phyloP scores from a whole-genome alignment of 2,329 filamentous ascomycete species.

The Gaeumannomyces sp. region DNA sequence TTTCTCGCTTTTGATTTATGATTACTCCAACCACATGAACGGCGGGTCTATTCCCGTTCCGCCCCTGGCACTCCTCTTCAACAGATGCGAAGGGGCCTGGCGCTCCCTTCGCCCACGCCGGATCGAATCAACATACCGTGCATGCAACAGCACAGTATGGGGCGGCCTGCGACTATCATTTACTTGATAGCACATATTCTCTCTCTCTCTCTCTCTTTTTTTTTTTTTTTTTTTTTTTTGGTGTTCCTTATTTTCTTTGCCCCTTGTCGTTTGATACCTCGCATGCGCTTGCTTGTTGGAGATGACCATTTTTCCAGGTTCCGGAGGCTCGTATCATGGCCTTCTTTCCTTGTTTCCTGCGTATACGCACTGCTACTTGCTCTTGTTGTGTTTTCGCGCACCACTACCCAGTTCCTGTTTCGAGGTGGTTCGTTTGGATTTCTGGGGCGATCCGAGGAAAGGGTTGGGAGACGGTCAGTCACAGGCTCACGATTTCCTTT shows the following conservation, averaged over 20 bases:
- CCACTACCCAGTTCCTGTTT: neutral
- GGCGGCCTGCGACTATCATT: neutral
- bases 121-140: neutral
- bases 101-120: neutral
- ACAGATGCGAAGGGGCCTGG: neutral
- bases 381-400: neutral
- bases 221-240: neutral
- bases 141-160: neutral
- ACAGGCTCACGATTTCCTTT: neutral
- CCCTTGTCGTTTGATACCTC: conserved; percentile 8
- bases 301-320: conserved; percentile 1
- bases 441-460: neutral
- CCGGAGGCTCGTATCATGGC: conserved; percentile 1
- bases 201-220: neutral
- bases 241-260: conserved; percentile 2
- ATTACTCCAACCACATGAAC: neutral
- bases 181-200: neutral
- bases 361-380: neutral
- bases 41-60: too few relatives aligned
- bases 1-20: neutral
- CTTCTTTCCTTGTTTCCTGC: conserved; percentile 9
- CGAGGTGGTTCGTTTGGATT: neutral
- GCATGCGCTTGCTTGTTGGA: conserved; percentile 2
- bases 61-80: neutral
- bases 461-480: neutral